A percentile compares a stretch with the other conserved stretches of the same genome.
phyloP scores from a whole-genome alignment of 2,329 filamentous ascomycete species.

The Periconia sp. region DNA sequence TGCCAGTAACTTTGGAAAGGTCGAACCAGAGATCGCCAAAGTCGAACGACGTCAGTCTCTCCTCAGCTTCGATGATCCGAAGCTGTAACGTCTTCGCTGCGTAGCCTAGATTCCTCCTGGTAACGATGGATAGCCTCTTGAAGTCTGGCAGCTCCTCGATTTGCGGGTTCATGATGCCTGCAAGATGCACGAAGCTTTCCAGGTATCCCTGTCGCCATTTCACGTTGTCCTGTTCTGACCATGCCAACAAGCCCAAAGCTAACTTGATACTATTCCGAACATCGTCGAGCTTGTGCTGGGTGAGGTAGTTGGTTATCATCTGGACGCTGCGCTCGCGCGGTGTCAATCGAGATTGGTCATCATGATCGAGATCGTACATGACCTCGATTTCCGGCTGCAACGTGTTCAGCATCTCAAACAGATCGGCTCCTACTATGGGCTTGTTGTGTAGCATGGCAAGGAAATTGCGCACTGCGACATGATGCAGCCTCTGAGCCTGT shows the following conservation, averaged over 20 bases:
- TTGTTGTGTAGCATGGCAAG: conserved; percentile 70
- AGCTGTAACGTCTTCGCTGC: conserved; percentile 68
- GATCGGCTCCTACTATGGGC: conserved; percentile 68
- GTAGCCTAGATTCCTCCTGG: conserved; percentile 67
- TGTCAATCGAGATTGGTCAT: conserved; percentile 29
- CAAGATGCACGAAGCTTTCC: conserved; percentile 71
- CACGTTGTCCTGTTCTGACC: conserved; percentile 67
- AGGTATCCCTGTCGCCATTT: conserved; percentile 71
- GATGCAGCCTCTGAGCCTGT: conserved; percentile 61
- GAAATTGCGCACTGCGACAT: conserved; percentile 72
- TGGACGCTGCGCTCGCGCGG: conserved; percentile 57
- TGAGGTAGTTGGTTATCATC: conserved; percentile 67
- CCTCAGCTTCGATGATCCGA: conserved; percentile 67
- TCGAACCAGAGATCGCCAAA: conserved; percentile 66
- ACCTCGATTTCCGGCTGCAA: conserved; percentile 65
- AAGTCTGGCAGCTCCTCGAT: conserved; percentile 62
- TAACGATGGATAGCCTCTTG: conserved; percentile 64
- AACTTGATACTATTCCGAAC: conserved; percentile 65
- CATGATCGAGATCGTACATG: conserved; percentile 56
- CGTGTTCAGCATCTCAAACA: conserved; percentile 68
- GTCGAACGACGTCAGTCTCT: conserved; percentile 64
- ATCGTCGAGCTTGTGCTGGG: conserved; percentile 66
- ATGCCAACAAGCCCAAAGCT: conserved; percentile 68
- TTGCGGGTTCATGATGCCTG: conserved; percentile 61
- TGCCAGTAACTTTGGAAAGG: conserved; percentile 15